These are phyloP conservation scores for Huntiella omanensis DNA, from an alignment of 2,329 filamentous ascomycete species.

Conservation along the genomic window DNA sequence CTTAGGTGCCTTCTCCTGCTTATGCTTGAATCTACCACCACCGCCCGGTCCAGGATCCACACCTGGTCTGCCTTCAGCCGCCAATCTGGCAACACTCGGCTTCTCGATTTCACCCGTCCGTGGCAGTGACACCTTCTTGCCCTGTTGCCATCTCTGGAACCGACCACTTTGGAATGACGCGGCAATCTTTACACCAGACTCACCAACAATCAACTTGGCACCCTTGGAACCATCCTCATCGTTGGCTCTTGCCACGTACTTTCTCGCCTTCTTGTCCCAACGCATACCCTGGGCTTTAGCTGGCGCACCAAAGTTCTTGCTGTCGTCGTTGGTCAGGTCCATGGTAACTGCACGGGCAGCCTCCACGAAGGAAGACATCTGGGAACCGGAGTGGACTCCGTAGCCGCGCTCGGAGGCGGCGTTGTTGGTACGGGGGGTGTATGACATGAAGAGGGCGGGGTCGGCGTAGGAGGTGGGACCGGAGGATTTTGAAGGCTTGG, in stretches of 20 bases:
- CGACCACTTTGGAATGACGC: slow-evolving; percentile 83
- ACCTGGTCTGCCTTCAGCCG: slow-evolving; percentile 13
- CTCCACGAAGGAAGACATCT: slow-evolving; percentile 54
- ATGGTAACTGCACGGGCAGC: slow-evolving; percentile 76
- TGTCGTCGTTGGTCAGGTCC: slow-evolving; percentile 84
- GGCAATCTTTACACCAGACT: slow-evolving; percentile 89
- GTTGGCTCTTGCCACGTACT: slow-evolving; percentile 81
- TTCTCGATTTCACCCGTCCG: slow-evolving; percentile 67
- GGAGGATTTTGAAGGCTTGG: slow-evolving; percentile 21
- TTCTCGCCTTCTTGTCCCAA: slow-evolving; percentile 94
- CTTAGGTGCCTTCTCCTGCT: slow-evolving; percentile 74
- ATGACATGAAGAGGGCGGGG: slow-evolving; percentile 88
- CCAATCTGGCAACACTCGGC: slow-evolving; percentile 15
- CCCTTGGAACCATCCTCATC: slow-evolving; percentile 79
- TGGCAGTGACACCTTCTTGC: slow-evolving; percentile 63
- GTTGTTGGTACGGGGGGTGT: slow-evolving; percentile 65
- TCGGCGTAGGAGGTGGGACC: slow-evolving; percentile 54
- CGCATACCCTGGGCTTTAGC: slow-evolving; percentile 49
- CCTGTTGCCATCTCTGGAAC: slow-evolving; percentile 81
- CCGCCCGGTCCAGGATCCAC: background rate
- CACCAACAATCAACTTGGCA: slow-evolving; percentile 58
- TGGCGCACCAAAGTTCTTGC: slow-evolving; percentile 60
- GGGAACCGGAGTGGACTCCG: slow-evolving; percentile 69
- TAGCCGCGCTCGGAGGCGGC: slow-evolving; percentile 81
- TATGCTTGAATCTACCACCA: slow-evolving; percentile 54